Evolutionary conservation across 106 monocot species (phyloP), one percentile per base, ranked within the genome.

Genomic region (Phalaenopsis aphrodite): DNA sequence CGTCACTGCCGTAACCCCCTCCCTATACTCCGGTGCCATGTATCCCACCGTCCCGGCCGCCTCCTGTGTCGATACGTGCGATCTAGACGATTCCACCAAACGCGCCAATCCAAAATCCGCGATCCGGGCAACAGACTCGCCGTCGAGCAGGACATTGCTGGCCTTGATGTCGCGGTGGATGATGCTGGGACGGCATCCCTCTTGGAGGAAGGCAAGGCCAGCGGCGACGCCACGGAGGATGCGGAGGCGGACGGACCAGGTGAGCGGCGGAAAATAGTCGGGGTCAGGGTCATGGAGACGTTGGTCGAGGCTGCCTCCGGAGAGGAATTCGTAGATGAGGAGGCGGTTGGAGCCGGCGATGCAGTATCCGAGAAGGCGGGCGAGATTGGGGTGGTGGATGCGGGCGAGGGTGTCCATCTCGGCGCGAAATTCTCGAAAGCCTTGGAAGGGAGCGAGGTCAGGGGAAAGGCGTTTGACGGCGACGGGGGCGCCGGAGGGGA

Each of bases 141-240:
- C 80, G 76, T 92, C 94, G 41, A 94, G 81, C 36, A 97, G 77
- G 36, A 97, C 84, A 78, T 97, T 97, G 81, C 92, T 85, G 18
- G 94, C 79, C 86, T 97, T 97, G 79, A 97, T 92, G 78, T 97
- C 97, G 75, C 97, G 84, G 82, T 97, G 94, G 56, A 97, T 89
- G 56, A 97, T 86, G 45, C 82, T 75, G 2, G 94, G 94, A 37
- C 55, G 74, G 83, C 94, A 92, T 12, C 75, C 92, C 16, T 86
- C 83, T 87, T 97, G 97, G 38, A 97, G 81, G 86, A 88, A 94
- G 8, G 85, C 75, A 16, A 97, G 84, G 9, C 94, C 97, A 1
- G 76, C 49, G 21, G 92, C 94, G 17, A 94, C 89, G 7, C 89
- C 94, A 12, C 79, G 79, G 1, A 87, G 46, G 65, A 92, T 81